These are phyloP conservation scores for Pezicula neosporulosa DNA, from an alignment of 2,329 filamentous ascomycete genomes.

Conservation along the genomic window DNA sequence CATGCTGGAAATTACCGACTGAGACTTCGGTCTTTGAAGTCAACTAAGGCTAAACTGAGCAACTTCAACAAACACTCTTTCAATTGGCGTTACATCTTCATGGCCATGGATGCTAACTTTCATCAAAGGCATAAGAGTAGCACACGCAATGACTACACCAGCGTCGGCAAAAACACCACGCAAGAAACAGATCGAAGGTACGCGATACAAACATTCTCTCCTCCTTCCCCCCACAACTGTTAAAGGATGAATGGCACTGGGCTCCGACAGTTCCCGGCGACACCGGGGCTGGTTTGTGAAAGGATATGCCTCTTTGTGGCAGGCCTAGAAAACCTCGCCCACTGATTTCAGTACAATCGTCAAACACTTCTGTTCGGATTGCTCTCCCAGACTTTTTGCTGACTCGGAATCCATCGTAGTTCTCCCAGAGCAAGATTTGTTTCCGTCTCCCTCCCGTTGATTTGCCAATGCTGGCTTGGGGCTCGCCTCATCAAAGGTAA, in stretches of 20 bases:
- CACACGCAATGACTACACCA: not conserved
- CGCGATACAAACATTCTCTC: not conserved
- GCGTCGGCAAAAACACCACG: not conserved
- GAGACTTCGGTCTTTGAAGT: constrained; percentile 71
- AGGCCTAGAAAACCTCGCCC: constrained; percentile 99
- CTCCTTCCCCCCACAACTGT: constrained; percentile 12
- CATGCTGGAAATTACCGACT: constrained; percentile 95
- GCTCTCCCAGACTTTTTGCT: not conserved
- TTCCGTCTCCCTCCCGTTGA: too few relatives aligned
- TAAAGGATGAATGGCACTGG: constrained; percentile 93
- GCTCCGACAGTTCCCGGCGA: constrained; percentile 68
- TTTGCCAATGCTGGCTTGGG: not conserved
- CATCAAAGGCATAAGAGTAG: constrained; percentile 12
- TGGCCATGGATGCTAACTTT: constrained; percentile 7
- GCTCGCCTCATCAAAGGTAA: not conserved
- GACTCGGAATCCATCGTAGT: not conserved
- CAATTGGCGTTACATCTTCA: too few relatives aligned
- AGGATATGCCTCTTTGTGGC: constrained; percentile 86
- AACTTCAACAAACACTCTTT: constrained; percentile 14
- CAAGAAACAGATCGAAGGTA: not conserved
- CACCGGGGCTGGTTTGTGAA: constrained; percentile 54
- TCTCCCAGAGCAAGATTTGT: not conserved
- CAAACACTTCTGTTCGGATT: not conserved
- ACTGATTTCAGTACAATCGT: constrained; percentile 59
- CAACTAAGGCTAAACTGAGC: constrained; percentile 84